A percentile compares a stretch with the other conserved stretches of the same genome.
Evolutionary conservation across 2,329 filamentous ascomycete species (phyloP).

Genomic region (Hortaea sp.): DNA sequence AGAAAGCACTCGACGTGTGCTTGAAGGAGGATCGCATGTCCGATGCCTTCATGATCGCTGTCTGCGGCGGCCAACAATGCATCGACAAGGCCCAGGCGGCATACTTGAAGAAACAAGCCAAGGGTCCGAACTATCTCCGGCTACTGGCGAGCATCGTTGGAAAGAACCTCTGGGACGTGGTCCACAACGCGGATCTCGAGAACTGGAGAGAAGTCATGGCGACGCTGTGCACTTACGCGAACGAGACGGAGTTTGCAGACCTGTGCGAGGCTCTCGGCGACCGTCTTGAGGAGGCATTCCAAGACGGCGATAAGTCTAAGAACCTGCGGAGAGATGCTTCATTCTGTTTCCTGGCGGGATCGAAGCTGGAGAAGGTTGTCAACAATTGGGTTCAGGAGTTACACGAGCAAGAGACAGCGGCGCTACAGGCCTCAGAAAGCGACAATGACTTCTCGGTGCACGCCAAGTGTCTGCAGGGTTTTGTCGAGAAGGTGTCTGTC

Average conservation of each 20-base stretch:
- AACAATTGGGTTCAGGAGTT: slow-evolving; percentile 88
- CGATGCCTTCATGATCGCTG: slow-evolving; percentile 95
- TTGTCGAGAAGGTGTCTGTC: slow-evolving; percentile 96
- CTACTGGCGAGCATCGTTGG: slow-evolving; percentile 83
- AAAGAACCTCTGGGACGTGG: slow-evolving; percentile 96
- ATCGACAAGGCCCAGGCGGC: slow-evolving; percentile 88
- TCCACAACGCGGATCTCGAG: slow-evolving; percentile 84
- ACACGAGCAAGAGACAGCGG: slow-evolving; percentile 68
- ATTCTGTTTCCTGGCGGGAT: slow-evolving; percentile 92
- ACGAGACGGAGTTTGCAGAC: slow-evolving; percentile 82
- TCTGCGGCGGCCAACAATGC: slow-evolving; percentile 86
- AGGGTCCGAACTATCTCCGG: slow-evolving; percentile 82
- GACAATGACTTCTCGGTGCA: slow-evolving; percentile 89
- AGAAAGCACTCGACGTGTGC: slow-evolving; percentile 79
- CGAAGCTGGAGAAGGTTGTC: slow-evolving; percentile 95
- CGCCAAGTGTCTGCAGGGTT: slow-evolving; percentile 74
- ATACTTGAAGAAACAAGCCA: slow-evolving; percentile 77
- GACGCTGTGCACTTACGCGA: slow-evolving; percentile 87
- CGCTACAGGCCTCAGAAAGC: slow-evolving; percentile 47
- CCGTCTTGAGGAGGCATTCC: slow-evolving; percentile 63
- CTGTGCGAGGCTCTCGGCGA: slow-evolving; percentile 93
- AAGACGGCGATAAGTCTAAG: slow-evolving; percentile 40
- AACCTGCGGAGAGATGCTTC: slow-evolving; percentile 71
- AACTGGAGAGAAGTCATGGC: slow-evolving; percentile 98
- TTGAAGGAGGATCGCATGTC: slow-evolving; percentile 82